phyloP scores from a whole-genome alignment of 768 basidiomycete genomes.

The Mycena floridula region DNA sequence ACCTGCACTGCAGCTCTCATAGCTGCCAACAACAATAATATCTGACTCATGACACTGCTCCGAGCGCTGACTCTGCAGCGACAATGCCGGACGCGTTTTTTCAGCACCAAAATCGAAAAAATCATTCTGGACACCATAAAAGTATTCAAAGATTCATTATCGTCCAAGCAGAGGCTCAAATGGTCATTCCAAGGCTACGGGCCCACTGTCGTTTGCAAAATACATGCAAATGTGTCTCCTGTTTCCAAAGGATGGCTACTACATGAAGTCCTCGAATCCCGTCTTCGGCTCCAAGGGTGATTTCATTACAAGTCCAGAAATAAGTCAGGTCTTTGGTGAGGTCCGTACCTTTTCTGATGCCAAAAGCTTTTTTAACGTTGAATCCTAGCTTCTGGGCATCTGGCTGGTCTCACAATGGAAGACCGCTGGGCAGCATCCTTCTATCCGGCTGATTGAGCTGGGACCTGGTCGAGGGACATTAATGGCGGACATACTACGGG shows the following conservation, averaged over 20 bases:
- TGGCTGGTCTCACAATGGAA: conserved; percentile 83
- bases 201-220: conserved; percentile 80
- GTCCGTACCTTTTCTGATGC: conserved; percentile 34
- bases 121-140: background rate
- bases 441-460: conserved; percentile 78
- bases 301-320: conserved; percentile 96
- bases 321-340: conserved; percentile 95
- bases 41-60: no score
- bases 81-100: no score
- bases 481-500: conserved; percentile 83
- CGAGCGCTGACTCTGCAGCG: no score
- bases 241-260: conserved; percentile 91
- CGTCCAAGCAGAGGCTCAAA: background rate
- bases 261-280: conserved; percentile 65
- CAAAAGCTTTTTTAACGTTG: background rate
- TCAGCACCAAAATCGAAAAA: no score
- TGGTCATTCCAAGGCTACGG: conserved; percentile 67
- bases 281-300: conserved; percentile 88
- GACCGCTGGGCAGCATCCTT: conserved; percentile 36
- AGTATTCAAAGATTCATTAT: background rate
- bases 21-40: no score
- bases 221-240: conserved; percentile 92
- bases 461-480: conserved; percentile 93
- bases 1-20: no score
- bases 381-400: conserved; percentile 69